Evolutionary conservation across 345 rosid genomes (phyloP).

Genomic region (Bretschneidera sinensis): DNA sequence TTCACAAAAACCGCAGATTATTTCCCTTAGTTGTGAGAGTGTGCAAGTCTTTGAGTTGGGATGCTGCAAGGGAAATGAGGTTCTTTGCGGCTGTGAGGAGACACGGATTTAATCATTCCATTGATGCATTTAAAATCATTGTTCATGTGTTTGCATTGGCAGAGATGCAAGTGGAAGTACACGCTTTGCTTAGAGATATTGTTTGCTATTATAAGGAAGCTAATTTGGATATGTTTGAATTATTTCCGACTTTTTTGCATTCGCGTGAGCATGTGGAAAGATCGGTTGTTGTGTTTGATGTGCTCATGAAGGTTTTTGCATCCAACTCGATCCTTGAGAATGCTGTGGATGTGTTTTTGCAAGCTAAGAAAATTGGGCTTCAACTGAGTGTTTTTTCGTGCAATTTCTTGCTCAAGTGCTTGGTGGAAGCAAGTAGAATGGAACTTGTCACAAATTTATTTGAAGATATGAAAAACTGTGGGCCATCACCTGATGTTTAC

Average conservation of each 20-base stretch:
- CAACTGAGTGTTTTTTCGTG: slow-evolving; percentile 31
- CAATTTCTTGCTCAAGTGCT: slow-evolving; percentile 61
- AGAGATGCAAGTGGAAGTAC: slow-evolving; percentile 31
- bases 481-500: slow-evolving; percentile 43
- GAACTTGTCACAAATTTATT: slow-evolving; percentile 25
- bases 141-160: slow-evolving; percentile 33
- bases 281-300: slow-evolving; percentile 24
- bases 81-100: slow-evolving; percentile 23
- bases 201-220: slow-evolving; percentile 24
- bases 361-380: slow-evolving; percentile 29
- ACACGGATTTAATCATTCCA: slow-evolving; percentile 29
- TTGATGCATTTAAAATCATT: slow-evolving; percentile 25
- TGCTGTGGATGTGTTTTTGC: slow-evolving; percentile 30
- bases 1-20: slow-evolving; percentile 7
- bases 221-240: slow-evolving; percentile 28
- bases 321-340: slow-evolving; percentile 40
- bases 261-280: slow-evolving; percentile 17
- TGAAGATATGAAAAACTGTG: slow-evolving; percentile 36
- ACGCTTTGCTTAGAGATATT: slow-evolving; percentile 38
- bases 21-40: slow-evolving; percentile 30
- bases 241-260: slow-evolving; percentile 32
- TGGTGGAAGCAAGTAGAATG: slow-evolving; percentile 28
- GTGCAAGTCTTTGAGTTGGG: slow-evolving; percentile 49
- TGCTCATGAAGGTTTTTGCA: slow-evolving; percentile 46
- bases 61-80: slow-evolving; percentile 18